Percentiles rank a stretch among this genome's conserved stretches.
phyloP scores from a whole-genome alignment of 2,329 filamentous ascomycete species.

The Diaporthe destruens region DNA sequence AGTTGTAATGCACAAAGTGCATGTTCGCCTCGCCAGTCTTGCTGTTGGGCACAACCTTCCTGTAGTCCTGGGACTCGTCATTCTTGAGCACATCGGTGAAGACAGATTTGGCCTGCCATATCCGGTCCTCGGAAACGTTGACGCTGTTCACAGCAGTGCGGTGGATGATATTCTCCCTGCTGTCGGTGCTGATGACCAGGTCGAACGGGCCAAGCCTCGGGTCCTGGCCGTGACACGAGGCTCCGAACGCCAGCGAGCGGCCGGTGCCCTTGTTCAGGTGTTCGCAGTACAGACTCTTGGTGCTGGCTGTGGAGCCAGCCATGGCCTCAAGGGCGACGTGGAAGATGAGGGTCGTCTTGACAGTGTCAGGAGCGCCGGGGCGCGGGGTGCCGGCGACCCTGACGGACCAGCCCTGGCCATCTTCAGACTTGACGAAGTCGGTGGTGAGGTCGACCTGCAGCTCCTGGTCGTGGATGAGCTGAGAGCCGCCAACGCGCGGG shows the following conservation, averaged over 20 bases:
- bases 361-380: constrained; percentile 63
- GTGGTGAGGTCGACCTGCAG: constrained; percentile 77
- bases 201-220: constrained; percentile 71
- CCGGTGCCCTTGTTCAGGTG: constrained; percentile 29
- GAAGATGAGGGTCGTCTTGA: constrained; percentile 70
- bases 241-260: constrained; percentile 56
- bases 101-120: constrained; percentile 75
- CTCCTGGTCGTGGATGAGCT: constrained; percentile 74
- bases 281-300: constrained; percentile 33
- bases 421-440: constrained; percentile 76
- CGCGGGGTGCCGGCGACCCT: constrained; percentile 72
- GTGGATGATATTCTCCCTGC: constrained; percentile 67
- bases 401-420: constrained; percentile 75
- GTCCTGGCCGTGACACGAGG: constrained; percentile 68
- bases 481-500: constrained; percentile 72
- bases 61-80: constrained; percentile 73
- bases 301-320: constrained; percentile 56
- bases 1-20: constrained; percentile 75
- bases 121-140: constrained; percentile 69
- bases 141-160: constrained; percentile 65
- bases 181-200: constrained; percentile 68
- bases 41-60: constrained; percentile 53
- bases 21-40: constrained; percentile 68
- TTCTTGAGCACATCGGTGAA: constrained; percentile 67
- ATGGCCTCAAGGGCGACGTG: constrained; percentile 72